phyloP scores from a whole-genome alignment of 73 alveolate species.

The Tetrahymena malaccensis region DNA sequence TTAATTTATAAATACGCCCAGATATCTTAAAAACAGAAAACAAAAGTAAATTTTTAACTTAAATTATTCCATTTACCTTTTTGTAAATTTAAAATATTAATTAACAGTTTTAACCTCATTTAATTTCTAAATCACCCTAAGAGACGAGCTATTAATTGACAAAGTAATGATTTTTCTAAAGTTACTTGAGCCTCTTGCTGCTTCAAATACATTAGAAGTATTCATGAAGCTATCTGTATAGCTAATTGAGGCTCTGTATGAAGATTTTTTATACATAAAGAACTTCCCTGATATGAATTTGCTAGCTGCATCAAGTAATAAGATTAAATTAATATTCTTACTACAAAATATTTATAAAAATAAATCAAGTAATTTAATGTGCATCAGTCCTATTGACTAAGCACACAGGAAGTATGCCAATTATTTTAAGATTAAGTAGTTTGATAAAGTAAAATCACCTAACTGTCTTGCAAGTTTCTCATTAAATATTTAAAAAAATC shows the following conservation, averaged over 20 bases:
- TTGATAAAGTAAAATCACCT: neutral
- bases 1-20: neutral
- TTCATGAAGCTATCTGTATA: neutral
- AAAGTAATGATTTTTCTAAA: neutral
- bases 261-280: neutral
- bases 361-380: neutral
- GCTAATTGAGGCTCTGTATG: neutral
- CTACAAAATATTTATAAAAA: neutral
- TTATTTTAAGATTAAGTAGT: neutral
- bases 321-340: neutral
- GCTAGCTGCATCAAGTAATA: neutral
- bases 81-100: neutral
- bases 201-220: neutral
- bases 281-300: neutral
- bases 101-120: neutral
- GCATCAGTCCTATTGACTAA: neutral
- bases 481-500: neutral
- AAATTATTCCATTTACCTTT: neutral
- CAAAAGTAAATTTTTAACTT: neutral
- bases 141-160: neutral
- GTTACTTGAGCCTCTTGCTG: neutral
- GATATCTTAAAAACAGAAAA: neutral
- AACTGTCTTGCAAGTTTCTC: neutral
- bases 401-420: neutral
- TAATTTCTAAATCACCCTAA: neutral